Percentiles rank a stretch among this genome's conserved stretches.
phyloP scores from a whole-genome alignment of 208 protist species.

The Zelonia costaricensis region DNA sequence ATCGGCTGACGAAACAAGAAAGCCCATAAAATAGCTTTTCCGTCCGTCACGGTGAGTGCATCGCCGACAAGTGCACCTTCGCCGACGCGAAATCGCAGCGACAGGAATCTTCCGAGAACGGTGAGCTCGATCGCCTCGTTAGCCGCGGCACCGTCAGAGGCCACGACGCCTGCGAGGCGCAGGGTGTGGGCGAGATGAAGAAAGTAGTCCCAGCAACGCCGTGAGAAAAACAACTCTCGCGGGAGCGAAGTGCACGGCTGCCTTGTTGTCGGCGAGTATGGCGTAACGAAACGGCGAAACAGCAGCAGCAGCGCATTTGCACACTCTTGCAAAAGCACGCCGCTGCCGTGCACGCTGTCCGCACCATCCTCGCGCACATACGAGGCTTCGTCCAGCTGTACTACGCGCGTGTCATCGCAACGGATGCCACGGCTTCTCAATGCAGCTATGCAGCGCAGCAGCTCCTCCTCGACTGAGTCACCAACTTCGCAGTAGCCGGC shows the following conservation, averaged over 20 bases:
- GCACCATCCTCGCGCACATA: constrained; percentile 9
- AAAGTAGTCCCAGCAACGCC: constrained; percentile 37
- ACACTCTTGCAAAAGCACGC: not conserved
- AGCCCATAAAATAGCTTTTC: constrained; percentile 76
- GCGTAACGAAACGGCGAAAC: constrained; percentile 66
- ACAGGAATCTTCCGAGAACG: constrained; percentile 59
- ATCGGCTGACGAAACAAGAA: constrained; percentile 57
- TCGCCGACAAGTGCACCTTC: not conserved
- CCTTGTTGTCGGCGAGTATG: constrained; percentile 31
- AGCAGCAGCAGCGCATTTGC: constrained; percentile 59
- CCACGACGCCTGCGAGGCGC: constrained; percentile 33
- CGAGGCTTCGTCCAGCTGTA: constrained; percentile 8
- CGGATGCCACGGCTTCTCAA: constrained; percentile 11
- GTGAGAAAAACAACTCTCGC: constrained; percentile 46
- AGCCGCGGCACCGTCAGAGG: constrained; percentile 12
- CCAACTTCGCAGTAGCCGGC: constrained; percentile 45
- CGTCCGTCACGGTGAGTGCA: constrained; percentile 50
- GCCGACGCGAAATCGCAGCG: constrained; percentile 57
- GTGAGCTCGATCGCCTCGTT: constrained; percentile 39
- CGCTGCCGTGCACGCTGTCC: not conserved
- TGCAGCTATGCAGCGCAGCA: constrained; percentile 26
- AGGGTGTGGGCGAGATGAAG: constrained; percentile 35
- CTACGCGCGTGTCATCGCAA: constrained; percentile 19
- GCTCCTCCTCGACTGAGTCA: constrained; percentile 41
- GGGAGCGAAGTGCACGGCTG: constrained; percentile 51